Base-by-base conservation (phyloP, 2,329 filamentous ascomycete species). In the Emmonsiellopsis sp. region DNA sequence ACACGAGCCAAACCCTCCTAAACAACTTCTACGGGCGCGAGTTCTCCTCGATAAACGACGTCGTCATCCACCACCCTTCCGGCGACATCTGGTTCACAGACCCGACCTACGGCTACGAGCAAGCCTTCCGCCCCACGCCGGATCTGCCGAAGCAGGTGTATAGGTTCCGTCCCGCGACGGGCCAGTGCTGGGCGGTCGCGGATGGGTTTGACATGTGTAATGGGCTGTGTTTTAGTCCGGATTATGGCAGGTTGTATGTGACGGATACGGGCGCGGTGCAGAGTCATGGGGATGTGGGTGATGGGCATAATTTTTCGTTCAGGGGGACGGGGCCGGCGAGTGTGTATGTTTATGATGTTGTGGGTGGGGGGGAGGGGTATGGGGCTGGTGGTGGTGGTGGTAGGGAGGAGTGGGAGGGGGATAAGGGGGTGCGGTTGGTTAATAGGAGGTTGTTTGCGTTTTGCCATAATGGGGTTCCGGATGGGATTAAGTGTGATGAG, bases 401-500 rank as follows among this genome's bases (percentile, higher is more conserved):
- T 14, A 14, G 14, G 14, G 14, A 14, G 21, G 21, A 27, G 21
- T 27, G 21, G 21, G 21, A 27, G 21, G 21, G 21, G 21, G 21
- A 27, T 27, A 27, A 27, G 21, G 21, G 21, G 21, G 69, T 69
- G 0, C 76, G 76, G 50, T 64, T 81, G 9, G 59, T 61, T 1
- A 79, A 80, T 60, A 72, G 71, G 47, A 74, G 77, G 27, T 61
- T 80, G 0, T 82, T 83, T 58, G 74, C 79, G 1, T 76, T 74
- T 56, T 71, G 74, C 0, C 68, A 72, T 36, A 64, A 65, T 0
- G 77, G 77, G 0, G 68, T 74, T 5, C 77, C 79, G 3, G 59
- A 62, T 42, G 65, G 67, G 11, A 64, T 79, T 52, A 76, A 78
- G 55, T 73, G 73, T 44, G 79, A 82, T 61, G 68, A 68, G 0